A percentile compares a stretch with the other conserved stretches of the same genome.
These are phyloP conservation scores for Thinopyrum elongatum DNA, from an alignment of 176 grass and related monocot species.

Conservation along the genomic window DNA sequence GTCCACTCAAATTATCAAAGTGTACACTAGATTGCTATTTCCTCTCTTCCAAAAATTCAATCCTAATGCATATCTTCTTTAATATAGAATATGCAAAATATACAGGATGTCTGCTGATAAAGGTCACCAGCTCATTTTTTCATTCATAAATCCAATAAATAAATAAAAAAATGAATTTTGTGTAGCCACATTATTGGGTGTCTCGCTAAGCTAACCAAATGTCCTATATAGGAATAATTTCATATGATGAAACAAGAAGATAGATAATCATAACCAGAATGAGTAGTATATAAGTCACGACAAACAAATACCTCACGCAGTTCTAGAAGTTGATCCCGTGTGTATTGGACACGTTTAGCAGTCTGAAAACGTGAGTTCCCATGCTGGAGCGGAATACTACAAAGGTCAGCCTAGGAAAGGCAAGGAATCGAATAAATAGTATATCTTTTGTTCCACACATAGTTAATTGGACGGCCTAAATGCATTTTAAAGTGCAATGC, in stretches of 20 bases:
- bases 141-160: background rate
- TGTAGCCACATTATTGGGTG: background rate
- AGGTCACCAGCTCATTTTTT: too few relatives aligned
- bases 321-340: conserved; percentile 57
- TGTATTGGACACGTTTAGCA: conserved; percentile 47
- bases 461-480: background rate
- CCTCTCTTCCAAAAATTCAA: too few relatives aligned
- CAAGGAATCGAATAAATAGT: background rate
- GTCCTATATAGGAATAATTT: background rate
- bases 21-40: too few relatives aligned
- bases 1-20: too few relatives aligned
- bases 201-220: background rate
- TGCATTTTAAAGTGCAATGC: background rate
- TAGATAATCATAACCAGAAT: background rate
- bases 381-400: conserved; percentile 27
- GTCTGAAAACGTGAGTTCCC: conserved; percentile 37
- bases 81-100: too few relatives aligned
- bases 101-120: too few relatives aligned
- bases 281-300: background rate
- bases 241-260: background rate
- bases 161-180: background rate
- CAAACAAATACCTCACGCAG: conserved; percentile 39
- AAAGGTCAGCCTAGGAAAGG: background rate
- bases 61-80: too few relatives aligned
- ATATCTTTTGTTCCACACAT: background rate